Evolutionary conservation across 352 stramenopile genomes (phyloP), one percentile per base, ranked within the genome.

Genomic region (Pythium volutum): DNA sequence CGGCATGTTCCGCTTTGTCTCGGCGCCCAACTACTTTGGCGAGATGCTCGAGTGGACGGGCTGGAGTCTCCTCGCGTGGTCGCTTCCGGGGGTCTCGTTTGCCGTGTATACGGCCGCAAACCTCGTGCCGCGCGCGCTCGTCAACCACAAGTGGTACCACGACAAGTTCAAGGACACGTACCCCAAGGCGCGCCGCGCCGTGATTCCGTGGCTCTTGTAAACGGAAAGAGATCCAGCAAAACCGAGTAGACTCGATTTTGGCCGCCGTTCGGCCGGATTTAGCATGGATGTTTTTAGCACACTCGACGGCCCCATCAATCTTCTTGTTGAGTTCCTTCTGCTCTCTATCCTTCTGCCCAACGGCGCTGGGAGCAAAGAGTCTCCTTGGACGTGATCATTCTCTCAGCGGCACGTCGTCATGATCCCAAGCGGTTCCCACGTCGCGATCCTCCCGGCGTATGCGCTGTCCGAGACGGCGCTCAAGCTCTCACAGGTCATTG

Each of bases 31-130:
- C 67, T 88, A 89, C 59, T 70, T 92, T 31, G 80, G 78, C 12
- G 82, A 92, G 50, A 70, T 89, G n/a, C 59, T 92, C 49, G 80
- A 92, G 59, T 92, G 82, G 82, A 67, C 56, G 11, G 82, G 82
- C 55, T 92, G 81, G 79, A 75, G 69, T 18, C 25, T 92, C 45
- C 48, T 89, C 50, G 74, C 77, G 31, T 69, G 74, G 69, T 90
- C 82, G 29, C 76, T 76, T 3, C 75, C 78, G 7, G 62, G 55
- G 14, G 47, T 55, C 22, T 65, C 56, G 41, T 69, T 69, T 39
- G 62, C 62, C 15, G 48, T 69, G 33, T 69, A 69, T 50, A 69
- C 62, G 27, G 54, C 49, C 16, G 46, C 54, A 11, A 69, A 69
- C 33, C 50, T 69, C 29, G 48, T 69, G 54, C 62, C 62, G 23